phyloP scores from a whole-genome alignment of 176 grass and related monocot species.

The Cocos nucifera region DNA sequence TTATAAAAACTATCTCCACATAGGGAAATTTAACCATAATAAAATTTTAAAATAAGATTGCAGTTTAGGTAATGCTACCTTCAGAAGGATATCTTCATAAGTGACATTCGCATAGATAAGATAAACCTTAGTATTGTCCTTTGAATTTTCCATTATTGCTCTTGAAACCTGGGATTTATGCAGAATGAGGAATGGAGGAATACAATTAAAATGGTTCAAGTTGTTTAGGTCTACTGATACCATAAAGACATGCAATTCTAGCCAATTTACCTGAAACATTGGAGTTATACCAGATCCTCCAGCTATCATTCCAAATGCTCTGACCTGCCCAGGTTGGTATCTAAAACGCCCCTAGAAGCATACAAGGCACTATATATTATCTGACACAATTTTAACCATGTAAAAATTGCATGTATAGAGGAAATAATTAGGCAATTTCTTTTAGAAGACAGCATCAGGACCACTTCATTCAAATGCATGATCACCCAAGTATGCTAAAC shows the following conservation, averaged over 20 bases:
- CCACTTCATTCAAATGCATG: no score
- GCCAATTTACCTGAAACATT: slow-evolving; percentile 83
- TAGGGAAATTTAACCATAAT: neutral
- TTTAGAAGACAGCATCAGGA: no score
- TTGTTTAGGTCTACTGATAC: no score
- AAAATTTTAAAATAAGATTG: neutral
- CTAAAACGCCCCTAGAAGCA: slow-evolving; percentile 79
- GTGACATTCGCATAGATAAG: slow-evolving; percentile 96
- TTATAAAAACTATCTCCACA: no score
- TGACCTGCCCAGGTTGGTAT: slow-evolving; percentile 88
- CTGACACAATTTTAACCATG: no score
- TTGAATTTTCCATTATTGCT: slow-evolving; percentile 87
- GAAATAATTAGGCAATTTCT: no score
- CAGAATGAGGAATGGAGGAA: neutral
- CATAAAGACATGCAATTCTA: neutral
- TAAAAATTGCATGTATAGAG: no score
- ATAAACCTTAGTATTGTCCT: slow-evolving; percentile 70
- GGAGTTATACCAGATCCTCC: slow-evolving; percentile 98
- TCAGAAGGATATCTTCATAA: slow-evolving; percentile 90
- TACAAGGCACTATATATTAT: neutral
- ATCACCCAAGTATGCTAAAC: no score
- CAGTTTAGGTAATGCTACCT: slow-evolving; percentile 34
- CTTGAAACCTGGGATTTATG: slow-evolving; percentile 52
- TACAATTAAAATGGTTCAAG: no score
- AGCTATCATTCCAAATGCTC: slow-evolving; percentile 94